Evolutionary conservation across 2,329 filamentous ascomycete species (phyloP), one percentile per base, ranked within the genome.

Genomic region (Reticulascus tulasneorum): DNA sequence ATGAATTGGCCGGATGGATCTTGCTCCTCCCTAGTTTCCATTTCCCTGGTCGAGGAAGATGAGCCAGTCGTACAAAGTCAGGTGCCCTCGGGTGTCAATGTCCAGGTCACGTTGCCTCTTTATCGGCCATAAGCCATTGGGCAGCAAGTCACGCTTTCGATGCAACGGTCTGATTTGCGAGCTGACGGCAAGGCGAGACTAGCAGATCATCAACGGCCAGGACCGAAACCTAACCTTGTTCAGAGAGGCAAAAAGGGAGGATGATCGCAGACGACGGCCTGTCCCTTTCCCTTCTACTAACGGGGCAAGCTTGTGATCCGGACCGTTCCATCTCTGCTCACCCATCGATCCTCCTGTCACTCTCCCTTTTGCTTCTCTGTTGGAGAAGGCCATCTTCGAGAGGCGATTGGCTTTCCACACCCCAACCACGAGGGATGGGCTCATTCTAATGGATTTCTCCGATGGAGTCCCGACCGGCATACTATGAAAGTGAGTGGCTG

Each of bases 101-200:
- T 28, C 25, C 19, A 15, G 38, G 33, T 40, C 40, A 37, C 37
- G 37, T 25, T 37, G 37, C n/a, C 24, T 31, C 15, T 23, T 33
- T 36, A 33, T 42, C 28, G 28, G 12, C 28, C 24, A 10, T 28
- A 21, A 19, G 28, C 37, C 24, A 44, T 44, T 44, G 42, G 42
- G 35, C 42, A 33, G 42, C 31, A 33, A 29, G 13, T 13, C 23
- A 12, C 43, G 22, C 20, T 29, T 17, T 29, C n/a, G 16, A n/a
- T 27, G 33, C 32, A 23, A 32, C 21, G 24, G 27, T 22, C 30
- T 38, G 37, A 35, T 38, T 33, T 33, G 33, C 24, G 30, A 45
- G 43, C 43, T 44, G 43, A 45, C 30, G 15, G 24, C 37, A 38
- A 38, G 43, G 43, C 43, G 40, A 46, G 34, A 34, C 34, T 33